phyloP scores from a whole-genome alignment of 2,329 filamentous ascomycete species.

The Colletotrichum shisoi region DNA sequence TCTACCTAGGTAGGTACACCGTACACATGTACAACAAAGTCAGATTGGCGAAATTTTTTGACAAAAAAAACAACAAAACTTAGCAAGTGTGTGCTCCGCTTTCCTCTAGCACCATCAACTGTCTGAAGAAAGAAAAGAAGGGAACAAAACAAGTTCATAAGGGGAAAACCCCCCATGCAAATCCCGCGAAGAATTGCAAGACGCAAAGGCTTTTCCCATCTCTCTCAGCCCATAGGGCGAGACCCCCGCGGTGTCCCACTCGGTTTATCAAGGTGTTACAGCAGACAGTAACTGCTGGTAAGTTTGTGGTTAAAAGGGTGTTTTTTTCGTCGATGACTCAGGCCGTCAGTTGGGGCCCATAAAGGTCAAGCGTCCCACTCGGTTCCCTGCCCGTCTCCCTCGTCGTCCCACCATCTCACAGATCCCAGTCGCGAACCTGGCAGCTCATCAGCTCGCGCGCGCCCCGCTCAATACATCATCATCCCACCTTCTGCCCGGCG shows the following conservation, averaged over 20 bases:
- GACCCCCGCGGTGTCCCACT: constrained; percentile 6
- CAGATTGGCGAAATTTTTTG: not conserved
- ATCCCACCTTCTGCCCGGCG: constrained; percentile 31
- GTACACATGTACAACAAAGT: not conserved
- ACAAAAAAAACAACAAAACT: constrained; percentile 6
- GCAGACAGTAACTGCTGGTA: no score
- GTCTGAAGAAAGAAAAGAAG: not conserved
- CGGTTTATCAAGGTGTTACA: no score
- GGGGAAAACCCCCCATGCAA: no score
- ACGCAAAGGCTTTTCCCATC: constrained; percentile 10
- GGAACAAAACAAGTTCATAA: no score
- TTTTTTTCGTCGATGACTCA: no score
- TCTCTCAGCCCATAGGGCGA: constrained; percentile 21
- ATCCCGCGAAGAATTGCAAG: not conserved
- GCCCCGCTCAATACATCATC: constrained; percentile 36
- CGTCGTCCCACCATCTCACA: constrained; percentile 8
- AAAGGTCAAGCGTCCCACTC: no score
- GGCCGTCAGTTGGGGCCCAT: no score
- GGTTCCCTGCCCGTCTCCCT: constrained; percentile 4
- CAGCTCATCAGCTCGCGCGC: constrained; percentile 22
- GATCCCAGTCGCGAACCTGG: constrained; percentile 17
- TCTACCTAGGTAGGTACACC: not conserved
- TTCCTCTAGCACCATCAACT: not conserved
- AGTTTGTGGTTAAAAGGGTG: no score
- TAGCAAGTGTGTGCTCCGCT: constrained; percentile 1